A percentile compares a stretch with the other conserved stretches of the same genome.
Evolutionary conservation across 2,329 filamentous ascomycete genomes (phyloP).

Genomic region (Lomentospora prolificans): DNA sequence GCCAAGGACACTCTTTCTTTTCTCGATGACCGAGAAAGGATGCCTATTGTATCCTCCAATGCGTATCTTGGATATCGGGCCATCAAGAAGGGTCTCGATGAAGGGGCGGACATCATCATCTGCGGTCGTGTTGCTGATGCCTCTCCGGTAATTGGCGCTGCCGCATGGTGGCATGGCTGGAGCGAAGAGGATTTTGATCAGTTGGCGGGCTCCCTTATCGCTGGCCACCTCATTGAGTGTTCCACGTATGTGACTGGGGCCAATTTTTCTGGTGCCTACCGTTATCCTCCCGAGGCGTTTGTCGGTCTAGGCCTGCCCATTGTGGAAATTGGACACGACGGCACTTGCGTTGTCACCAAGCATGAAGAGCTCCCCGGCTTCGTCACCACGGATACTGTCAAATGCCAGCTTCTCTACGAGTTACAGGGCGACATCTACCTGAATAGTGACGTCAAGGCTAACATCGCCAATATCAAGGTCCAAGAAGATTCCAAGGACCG

Average conservation of each 20-base stretch:
- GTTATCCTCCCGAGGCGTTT: constrained; percentile 18
- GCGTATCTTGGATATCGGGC: constrained; percentile 41
- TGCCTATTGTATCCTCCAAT: constrained; percentile 15
- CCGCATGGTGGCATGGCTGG: constrained; percentile 48
- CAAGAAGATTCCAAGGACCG: constrained; percentile 23
- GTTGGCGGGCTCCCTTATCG: constrained; percentile 39
- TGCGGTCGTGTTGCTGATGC: constrained; percentile 40
- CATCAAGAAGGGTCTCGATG: constrained; percentile 31
- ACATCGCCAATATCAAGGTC: constrained; percentile 29
- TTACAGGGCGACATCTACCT: constrained; percentile 33
- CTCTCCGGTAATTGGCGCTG: constrained; percentile 43
- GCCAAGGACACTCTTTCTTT: constrained; percentile 11
- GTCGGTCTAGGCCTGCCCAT: constrained; percentile 25
- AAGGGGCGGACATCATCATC: constrained; percentile 36
- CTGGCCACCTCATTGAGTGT: constrained; percentile 45
- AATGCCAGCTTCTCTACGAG: constrained; percentile 33
- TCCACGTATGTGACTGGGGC: constrained; percentile 42
- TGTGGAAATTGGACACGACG: constrained; percentile 24
- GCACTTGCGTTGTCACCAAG: constrained; percentile 24
- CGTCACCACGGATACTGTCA: constrained; percentile 25
- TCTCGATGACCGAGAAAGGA: constrained; percentile 11
- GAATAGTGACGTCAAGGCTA: constrained; percentile 33
- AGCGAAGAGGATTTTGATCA: constrained; percentile 32
- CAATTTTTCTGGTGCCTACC: constrained; percentile 37
- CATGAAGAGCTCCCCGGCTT: constrained; percentile 24